Conservation (phyloP, 78 protist species). For the Diacronema lutheri region DNA sequence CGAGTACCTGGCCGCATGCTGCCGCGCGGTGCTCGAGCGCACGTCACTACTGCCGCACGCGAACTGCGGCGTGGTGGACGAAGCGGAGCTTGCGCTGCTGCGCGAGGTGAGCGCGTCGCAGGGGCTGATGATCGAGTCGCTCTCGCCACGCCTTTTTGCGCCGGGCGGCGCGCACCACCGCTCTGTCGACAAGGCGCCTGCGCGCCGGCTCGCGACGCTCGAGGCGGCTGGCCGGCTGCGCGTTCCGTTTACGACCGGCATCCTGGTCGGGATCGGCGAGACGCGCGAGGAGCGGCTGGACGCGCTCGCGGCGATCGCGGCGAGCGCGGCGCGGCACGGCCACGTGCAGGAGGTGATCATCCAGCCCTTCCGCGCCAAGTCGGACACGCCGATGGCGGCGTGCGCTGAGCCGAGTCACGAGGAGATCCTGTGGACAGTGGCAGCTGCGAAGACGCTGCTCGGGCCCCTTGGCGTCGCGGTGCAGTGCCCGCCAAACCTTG, state of each 20-base stretch:
- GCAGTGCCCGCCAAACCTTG: background rate
- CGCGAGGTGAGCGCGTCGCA: background rate
- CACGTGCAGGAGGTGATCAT: constrained; percentile 13
- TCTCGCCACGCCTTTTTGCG: background rate
- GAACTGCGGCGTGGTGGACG: background rate
- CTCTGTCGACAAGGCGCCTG: background rate
- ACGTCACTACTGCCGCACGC: constrained; percentile 23
- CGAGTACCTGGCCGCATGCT: background rate
- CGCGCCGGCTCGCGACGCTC: background rate
- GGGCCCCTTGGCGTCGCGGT: background rate
- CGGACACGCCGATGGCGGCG: background rate
- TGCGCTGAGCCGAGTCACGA: background rate
- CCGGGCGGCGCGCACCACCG: constrained; percentile 14
- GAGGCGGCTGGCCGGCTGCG: background rate
- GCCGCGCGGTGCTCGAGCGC: background rate
- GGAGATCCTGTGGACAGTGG: background rate
- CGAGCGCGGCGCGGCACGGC: background rate
- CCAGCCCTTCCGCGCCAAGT: constrained; percentile 13
- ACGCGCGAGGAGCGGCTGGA: background rate
- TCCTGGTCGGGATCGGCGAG: constrained; percentile 21
- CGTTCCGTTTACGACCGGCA: constrained; percentile 21
- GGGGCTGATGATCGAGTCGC: constrained; percentile 5
- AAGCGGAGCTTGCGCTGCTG: background rate
- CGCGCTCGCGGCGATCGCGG: background rate
- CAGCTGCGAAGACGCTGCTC: background rate